Evolutionary conservation across 148 eudicot species (phyloP).

Genomic region (Drosera capensis): DNA sequence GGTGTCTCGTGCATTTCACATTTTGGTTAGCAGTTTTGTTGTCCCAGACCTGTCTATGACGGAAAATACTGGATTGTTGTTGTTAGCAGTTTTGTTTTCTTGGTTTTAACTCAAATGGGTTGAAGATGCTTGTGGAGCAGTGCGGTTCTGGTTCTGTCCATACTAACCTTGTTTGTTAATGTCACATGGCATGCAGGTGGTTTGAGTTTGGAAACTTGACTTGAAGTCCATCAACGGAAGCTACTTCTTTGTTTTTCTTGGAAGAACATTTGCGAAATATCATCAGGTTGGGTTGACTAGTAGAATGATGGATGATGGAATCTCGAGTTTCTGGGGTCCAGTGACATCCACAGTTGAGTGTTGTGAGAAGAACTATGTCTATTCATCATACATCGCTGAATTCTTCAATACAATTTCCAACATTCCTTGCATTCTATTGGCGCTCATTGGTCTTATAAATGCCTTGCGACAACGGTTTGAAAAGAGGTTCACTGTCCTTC

Average conservation of each 20-base stretch:
- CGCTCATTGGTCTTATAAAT: conserved; percentile 39
- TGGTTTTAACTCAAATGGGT: no score
- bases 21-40: no score
- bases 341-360: conserved; percentile 39
- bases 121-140: no score
- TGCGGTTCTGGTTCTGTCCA: background rate
- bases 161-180: background rate
- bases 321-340: conserved; percentile 39
- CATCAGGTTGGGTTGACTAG: conserved; percentile 1
- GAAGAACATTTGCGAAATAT: no score
- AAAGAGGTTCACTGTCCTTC: conserved; percentile 50
- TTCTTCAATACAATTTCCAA: conserved; percentile 47
- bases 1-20: no score
- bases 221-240: background rate
- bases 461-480: conserved; percentile 46
- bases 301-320: conserved; percentile 24
- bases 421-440: conserved; percentile 39
- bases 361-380: conserved; percentile 40
- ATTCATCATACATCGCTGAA: conserved; percentile 44
- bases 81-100: no score
- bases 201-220: no score
- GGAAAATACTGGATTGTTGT: no score
- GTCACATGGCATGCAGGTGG: no score
- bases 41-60: no score
- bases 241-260: background rate